Base-by-base conservation (phyloP, 108 stramenopile genomes). In the Pseudonitzschia delicatissima region DNA sequence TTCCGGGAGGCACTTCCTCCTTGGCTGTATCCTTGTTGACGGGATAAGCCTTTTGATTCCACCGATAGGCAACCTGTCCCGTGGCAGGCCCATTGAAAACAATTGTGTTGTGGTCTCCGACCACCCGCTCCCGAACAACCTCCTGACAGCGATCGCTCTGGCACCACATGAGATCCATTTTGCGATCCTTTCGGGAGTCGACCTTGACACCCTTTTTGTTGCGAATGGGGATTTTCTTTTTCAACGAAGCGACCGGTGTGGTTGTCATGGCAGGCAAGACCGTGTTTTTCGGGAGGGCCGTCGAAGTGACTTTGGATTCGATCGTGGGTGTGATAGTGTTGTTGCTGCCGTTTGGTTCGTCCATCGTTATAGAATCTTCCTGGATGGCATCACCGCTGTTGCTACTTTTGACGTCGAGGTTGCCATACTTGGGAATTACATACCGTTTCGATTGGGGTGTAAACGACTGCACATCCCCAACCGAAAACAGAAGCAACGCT, bases 131-230 rank as follows among this genome's bases (percentile, higher is more conserved):
- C 57, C 88, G 80, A 40, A 91, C 66, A 1, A 74, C 76, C 45
- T 87, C 82, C 51, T 77, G 45, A 39, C 81, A 87, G 6, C 59
- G 31, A 35, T 85, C 78, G 0, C 59, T 47, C 51, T 74, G 82
- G 66, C 89, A 91, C 87, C 88, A 93, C 72, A 83, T 70, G 18
- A 93, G 64, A 45, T 81, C 78, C 73, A 92, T 82, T 68, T 77
- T 77, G 1, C 71, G 71, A 33, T 52, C 34, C 13, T 18, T 62
- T 42, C 23, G 18, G 25, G 9, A 23, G 6, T 42, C 21, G 45
- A 18, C 18, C n/a, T 45, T 45, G 45, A 13, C 2, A 21, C 23
- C 21, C 20, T 48, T 48, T 23, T 28, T 57, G 7, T 62, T 62
- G 21, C n/a, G n/a, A 2, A 3, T 18, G 1, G 47, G 47, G 1